These are phyloP conservation scores for Neonectria magnoliae DNA, from an alignment of 2,329 filamentous ascomycete genomes.

Conservation along the genomic window DNA sequence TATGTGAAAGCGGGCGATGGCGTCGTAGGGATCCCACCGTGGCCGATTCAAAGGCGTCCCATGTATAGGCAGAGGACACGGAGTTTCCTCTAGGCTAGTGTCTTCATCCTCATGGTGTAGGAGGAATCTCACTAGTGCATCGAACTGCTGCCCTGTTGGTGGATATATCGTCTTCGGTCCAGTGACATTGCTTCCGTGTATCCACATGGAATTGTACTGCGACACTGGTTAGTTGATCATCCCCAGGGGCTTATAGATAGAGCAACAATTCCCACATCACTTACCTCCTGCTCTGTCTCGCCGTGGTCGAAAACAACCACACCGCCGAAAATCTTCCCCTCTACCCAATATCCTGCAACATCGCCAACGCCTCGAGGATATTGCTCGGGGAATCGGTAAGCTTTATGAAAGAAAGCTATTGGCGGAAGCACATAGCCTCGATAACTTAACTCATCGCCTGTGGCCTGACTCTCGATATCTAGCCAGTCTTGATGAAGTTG, in stretches of 20 bases:
- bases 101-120: background rate
- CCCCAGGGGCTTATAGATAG: too few species aligned
- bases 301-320: constrained; percentile 45
- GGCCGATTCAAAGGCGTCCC: constrained; percentile 2
- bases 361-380: too few species aligned
- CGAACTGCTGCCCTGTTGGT: background rate
- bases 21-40: background rate
- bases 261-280: background rate
- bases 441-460: too few species aligned
- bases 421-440: too few species aligned
- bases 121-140: constrained; percentile 2
- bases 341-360: too few species aligned
- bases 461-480: too few species aligned
- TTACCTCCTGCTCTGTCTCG: constrained; percentile 29
- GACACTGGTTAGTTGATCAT: background rate
- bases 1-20: constrained; percentile 55
- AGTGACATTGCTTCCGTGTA: background rate
- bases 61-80: constrained; percentile 10
- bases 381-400: too few species aligned
- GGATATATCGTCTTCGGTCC: constrained; percentile 9
- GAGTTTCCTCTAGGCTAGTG: background rate
- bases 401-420: too few species aligned
- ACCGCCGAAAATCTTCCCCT: too few species aligned
- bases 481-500: too few species aligned
- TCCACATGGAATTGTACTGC: constrained; percentile 17